phyloP scores from a whole-genome alignment of 1,284 basidiomycete species.

The Apiotrichum gracile region DNA sequence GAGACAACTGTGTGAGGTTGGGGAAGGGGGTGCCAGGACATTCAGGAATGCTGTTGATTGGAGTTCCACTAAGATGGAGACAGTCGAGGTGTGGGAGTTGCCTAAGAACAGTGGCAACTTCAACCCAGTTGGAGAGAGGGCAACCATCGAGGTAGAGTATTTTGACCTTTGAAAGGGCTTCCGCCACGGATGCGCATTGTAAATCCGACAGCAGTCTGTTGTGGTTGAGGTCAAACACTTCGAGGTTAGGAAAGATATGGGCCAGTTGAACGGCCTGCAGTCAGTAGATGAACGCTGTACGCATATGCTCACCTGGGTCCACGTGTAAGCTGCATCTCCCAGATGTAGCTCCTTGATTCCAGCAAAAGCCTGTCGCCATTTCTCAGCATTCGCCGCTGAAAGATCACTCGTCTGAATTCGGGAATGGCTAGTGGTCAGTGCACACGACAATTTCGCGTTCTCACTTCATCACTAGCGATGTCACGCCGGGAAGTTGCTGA shows the following conservation, averaged over 20 bases:
- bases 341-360: constrained; percentile 63
- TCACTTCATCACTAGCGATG: constrained; percentile 70
- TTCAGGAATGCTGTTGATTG: constrained; percentile 53
- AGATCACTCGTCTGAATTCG: constrained; percentile 55
- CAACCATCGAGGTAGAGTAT: constrained; percentile 74
- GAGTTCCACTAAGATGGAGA: constrained; percentile 65
- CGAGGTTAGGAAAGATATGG: constrained; percentile 57
- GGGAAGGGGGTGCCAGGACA: constrained; percentile 20
- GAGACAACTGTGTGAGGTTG: constrained; percentile 52
- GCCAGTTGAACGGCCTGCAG: constrained; percentile 49
- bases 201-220: constrained; percentile 49
- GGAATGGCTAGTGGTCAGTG: constrained; percentile 20
- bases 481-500: constrained; percentile 58
- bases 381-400: constrained; percentile 10
- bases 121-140: constrained; percentile 57
- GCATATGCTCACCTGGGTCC: constrained; percentile 58
- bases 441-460: constrained; percentile 11
- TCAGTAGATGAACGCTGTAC: not conserved
- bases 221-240: constrained; percentile 67
- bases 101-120: constrained; percentile 52
- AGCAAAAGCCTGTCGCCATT: constrained; percentile 52
- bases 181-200: not conserved
- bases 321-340: constrained; percentile 65
- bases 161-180: constrained; percentile 45
- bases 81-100: constrained; percentile 54